These are phyloP conservation scores for Colletotrichum sp. DNA, from an alignment of 2,329 filamentous ascomycete genomes.

Conservation along the genomic window DNA sequence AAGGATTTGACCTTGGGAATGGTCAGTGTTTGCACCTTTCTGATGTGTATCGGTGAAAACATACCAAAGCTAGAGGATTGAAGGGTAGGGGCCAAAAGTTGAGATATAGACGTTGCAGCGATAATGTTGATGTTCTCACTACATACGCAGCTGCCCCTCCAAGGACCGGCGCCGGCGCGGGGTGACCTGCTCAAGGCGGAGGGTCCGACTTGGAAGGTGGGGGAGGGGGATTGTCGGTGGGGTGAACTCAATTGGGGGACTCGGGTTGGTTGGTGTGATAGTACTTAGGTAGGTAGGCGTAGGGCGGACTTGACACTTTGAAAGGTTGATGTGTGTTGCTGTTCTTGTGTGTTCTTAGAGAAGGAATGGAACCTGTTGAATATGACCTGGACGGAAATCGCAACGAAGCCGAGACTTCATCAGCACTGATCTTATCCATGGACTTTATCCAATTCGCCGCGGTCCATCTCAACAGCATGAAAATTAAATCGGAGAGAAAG, in stretches of 20 bases:
- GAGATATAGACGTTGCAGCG: neutral
- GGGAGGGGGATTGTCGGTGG: constrained; percentile 1
- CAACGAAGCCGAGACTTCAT: neutral
- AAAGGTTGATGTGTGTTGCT: neutral
- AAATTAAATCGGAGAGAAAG: neutral
- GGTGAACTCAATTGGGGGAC: neutral
- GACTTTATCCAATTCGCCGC: neutral
- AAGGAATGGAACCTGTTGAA: neutral
- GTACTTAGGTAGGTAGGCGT: neutral
- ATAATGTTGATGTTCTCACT: neutral
- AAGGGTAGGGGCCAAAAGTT: neutral
- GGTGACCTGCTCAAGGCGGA: neutral
- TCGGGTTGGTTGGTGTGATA: neutral
- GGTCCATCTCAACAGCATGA: neutral
- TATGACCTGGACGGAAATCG: neutral
- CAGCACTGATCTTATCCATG: neutral
- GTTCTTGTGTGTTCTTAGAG: neutral
- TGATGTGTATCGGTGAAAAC: neutral
- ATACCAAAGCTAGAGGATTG: neutral
- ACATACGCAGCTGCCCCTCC: neutral
- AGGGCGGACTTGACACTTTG: neutral
- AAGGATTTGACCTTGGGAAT: neutral
- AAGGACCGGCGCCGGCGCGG: neutral
- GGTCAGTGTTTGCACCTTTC: neutral
- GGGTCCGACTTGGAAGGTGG: constrained; percentile 1